phyloP scores from a whole-genome alignment of 1,284 basidiomycete genomes.

The Fistulinella cinereoalba region DNA sequence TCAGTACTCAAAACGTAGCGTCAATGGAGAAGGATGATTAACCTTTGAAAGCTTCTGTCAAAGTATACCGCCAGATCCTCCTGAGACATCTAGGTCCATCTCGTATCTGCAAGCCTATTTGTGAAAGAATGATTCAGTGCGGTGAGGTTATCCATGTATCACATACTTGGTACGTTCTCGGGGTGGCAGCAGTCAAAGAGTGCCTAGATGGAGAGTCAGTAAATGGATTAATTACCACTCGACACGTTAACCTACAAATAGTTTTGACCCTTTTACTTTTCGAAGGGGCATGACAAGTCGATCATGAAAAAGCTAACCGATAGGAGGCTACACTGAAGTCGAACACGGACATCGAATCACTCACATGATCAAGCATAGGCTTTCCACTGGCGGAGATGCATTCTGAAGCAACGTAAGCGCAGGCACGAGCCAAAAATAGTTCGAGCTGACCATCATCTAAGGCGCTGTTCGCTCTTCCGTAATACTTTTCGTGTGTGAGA shows the following conservation, averaged over 20 bases:
- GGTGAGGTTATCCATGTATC: neutral
- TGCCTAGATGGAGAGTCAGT: slow-evolving; percentile 14
- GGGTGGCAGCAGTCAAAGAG: slow-evolving; percentile 34
- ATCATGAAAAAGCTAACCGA: slow-evolving; percentile 19
- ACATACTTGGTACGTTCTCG: slow-evolving; percentile 25
- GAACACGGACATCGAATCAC: neutral
- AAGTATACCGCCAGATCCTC: slow-evolving; percentile 12
- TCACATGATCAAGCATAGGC: slow-evolving; percentile 23
- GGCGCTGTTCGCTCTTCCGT: slow-evolving; percentile 25
- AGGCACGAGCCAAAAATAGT: neutral
- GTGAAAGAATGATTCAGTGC: neutral
- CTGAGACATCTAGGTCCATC: slow-evolving; percentile 16
- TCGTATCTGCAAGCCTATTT: slow-evolving; percentile 17
- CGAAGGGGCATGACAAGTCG: slow-evolving; percentile 18
- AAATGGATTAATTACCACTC: neutral
- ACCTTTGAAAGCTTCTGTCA: slow-evolving; percentile 20
- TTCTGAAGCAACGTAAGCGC: slow-evolving; percentile 14
- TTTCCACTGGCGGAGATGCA: slow-evolving; percentile 22
- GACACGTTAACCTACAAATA: slow-evolving; percentile 23
- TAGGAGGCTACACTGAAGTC: neutral
- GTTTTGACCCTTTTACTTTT: slow-evolving; percentile 15
- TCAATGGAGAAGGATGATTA: neutral
- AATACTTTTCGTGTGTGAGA: slow-evolving; percentile 21
- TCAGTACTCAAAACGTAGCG: neutral
- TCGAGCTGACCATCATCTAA: slow-evolving; percentile 35